phyloP scores from a whole-genome alignment of 2,329 filamentous ascomycete species.

The Cladophialophora immunda region DNA sequence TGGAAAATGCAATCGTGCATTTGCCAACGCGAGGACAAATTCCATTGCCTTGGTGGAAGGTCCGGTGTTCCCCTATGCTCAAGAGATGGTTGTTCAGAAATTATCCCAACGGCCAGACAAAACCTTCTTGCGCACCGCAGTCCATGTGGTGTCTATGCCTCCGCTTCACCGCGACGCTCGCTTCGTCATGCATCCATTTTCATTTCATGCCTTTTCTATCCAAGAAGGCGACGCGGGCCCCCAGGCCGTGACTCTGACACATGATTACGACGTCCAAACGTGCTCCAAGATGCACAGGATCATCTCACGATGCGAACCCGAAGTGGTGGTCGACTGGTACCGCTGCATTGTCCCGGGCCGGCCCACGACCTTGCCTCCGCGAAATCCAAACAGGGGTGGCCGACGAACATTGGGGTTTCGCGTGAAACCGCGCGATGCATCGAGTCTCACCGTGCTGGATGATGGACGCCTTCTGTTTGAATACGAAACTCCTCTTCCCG shows the following conservation, averaged over 20 bases:
- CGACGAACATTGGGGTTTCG: background rate
- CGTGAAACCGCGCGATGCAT: too few species aligned
- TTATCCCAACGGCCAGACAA: background rate
- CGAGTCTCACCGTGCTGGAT: background rate
- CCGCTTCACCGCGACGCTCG: too few species aligned
- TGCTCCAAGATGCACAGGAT: too few species aligned
- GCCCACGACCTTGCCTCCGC: background rate
- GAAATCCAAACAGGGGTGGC: background rate
- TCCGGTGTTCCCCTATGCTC: too few species aligned
- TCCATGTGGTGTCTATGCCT: too few species aligned
- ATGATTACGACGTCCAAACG: background rate
- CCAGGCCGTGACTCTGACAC: background rate
- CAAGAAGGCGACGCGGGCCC: too few species aligned
- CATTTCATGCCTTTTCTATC: background rate
- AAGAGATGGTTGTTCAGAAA: too few species aligned
- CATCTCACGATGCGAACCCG: background rate
- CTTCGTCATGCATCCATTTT: background rate
- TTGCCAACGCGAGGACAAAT: too few species aligned
- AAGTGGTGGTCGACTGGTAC: background rate
- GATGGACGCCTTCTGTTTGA: background rate
- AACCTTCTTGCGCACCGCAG: background rate
- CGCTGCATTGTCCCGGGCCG: background rate
- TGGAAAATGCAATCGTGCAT: too few species aligned
- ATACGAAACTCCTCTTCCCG: too few species aligned
- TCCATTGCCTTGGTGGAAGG: too few species aligned